phyloP scores from a whole-genome alignment of 148 eudicot genomes.

The Tetragonia tetragonoides region DNA sequence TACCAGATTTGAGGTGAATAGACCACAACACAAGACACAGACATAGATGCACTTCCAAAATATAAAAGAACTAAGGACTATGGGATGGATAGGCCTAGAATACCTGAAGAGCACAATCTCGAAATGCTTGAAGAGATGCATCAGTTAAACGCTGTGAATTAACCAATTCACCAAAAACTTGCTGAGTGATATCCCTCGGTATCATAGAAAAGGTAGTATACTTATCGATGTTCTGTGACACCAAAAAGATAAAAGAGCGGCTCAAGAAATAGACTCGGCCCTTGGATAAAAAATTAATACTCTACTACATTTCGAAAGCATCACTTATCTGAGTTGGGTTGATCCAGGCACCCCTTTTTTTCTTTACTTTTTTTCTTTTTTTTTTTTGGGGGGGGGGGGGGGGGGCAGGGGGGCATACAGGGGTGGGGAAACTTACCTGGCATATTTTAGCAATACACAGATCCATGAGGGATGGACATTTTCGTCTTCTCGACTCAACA shows the following conservation, averaged over 20 bases:
- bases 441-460: conserved; percentile 53
- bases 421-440: conserved; percentile 34
- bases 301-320: no score
- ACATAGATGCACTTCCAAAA: background rate
- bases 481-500: conserved; percentile 31
- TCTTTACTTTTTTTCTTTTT: no score
- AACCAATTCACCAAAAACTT: conserved; percentile 64
- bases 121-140: conserved; percentile 52
- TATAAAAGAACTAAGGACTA: background rate
- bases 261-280: background rate
- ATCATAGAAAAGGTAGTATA: conserved; percentile 50
- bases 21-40: background rate
- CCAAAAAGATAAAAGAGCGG: background rate
- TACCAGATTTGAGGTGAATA: background rate
- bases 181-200: conserved; percentile 77
- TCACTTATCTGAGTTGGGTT: no score
- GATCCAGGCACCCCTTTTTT: no score
- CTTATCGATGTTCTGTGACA: conserved; percentile 47
- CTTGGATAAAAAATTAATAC: background rate
- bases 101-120: conserved; percentile 78
- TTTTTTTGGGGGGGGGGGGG: no score
- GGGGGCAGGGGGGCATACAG: no score
- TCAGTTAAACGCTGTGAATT: conserved; percentile 43
- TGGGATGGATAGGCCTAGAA: background rate
- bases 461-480: conserved; percentile 62